A percentile compares a stretch with the other conserved stretches of the same genome.
phyloP scores from a whole-genome alignment of 2,329 filamentous ascomycete species.

The Cladophialophora exuberans region DNA sequence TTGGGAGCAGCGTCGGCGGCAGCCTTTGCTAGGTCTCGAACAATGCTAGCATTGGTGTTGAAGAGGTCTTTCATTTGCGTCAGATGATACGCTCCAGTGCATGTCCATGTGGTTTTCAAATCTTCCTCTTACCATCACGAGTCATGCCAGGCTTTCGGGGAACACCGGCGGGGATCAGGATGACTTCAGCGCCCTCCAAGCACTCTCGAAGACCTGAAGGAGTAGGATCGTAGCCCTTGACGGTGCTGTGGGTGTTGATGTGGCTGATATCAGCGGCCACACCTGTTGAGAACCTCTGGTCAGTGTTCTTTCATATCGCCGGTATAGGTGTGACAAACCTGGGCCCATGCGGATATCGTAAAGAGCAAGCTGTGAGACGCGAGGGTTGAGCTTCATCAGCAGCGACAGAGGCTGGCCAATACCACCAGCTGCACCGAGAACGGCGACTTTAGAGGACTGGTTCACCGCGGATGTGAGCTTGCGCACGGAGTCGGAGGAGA shows the following conservation, averaged over 20 bases:
- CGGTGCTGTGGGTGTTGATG: conserved; percentile 97
- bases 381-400: conserved; percentile 97
- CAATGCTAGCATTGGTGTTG: conserved; percentile 99
- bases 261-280: conserved; percentile 97
- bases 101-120: neutral
- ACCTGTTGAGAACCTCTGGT: conserved; percentile 58
- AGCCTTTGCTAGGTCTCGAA: conserved; percentile 96
- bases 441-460: conserved; percentile 94
- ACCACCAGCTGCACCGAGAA: conserved; percentile 94
- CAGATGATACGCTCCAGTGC: conserved; percentile 1
- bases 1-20: conserved; percentile 84
- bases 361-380: conserved; percentile 89
- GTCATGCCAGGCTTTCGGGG: conserved; percentile 99
- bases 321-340: conserved; percentile 61
- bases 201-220: conserved; percentile 74
- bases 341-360: conserved; percentile 96
- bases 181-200: conserved; percentile 86
- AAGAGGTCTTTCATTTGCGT: conserved; percentile 75
- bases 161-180: conserved; percentile 97
- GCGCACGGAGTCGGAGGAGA: conserved; percentile 13
- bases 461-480: conserved; percentile 10
- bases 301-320: conserved; percentile 8
- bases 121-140: conserved; percentile 71
- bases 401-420: conserved; percentile 98
- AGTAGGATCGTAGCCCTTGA: conserved; percentile 84